Conservation (phyloP, 176 grass and related monocot species). For the Oryza longistaminata region DNA sequence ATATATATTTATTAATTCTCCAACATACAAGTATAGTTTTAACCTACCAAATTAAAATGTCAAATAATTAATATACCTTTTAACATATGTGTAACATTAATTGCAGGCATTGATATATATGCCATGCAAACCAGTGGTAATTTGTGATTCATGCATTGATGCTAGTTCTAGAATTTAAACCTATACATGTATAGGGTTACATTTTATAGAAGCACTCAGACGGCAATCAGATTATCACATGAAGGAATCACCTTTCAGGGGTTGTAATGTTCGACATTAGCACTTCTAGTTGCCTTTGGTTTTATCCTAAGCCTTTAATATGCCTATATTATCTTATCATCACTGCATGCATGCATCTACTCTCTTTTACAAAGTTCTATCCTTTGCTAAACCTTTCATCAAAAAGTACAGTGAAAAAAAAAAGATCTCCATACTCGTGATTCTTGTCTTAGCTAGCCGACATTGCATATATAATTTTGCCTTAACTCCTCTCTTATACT, state of each 20-base stretch:
- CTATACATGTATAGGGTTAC: neutral
- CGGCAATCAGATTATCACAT: neutral
- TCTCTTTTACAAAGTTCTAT: conserved; percentile 25
- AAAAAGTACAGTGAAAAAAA: neutral
- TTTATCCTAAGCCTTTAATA: conserved; percentile 12
- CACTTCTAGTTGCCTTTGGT: conserved; percentile 4
- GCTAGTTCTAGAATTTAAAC: neutral
- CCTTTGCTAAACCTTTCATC: conserved; percentile 36
- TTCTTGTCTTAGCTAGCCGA: conserved; percentile 1
- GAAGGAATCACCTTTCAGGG: neutral
- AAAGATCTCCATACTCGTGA: neutral
- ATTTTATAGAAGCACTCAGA: neutral
- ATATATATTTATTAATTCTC: neutral
- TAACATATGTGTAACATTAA: neutral
- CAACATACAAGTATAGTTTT: neutral
- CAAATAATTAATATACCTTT: neutral
- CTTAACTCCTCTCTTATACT: neutral
- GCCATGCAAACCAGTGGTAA: neutral
- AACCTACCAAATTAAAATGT: neutral
- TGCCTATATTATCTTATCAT: conserved; percentile 24
- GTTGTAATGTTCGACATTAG: conserved; percentile 12
- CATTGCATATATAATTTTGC: neutral
- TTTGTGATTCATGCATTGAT: neutral
- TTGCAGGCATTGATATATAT: neutral
- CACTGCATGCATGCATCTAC: conserved; percentile 1